A percentile compares a stretch with the other conserved stretches of the same genome.
Conservation (phyloP, 331 rosid genomes). For the Pyrus hybrid region DNA sequence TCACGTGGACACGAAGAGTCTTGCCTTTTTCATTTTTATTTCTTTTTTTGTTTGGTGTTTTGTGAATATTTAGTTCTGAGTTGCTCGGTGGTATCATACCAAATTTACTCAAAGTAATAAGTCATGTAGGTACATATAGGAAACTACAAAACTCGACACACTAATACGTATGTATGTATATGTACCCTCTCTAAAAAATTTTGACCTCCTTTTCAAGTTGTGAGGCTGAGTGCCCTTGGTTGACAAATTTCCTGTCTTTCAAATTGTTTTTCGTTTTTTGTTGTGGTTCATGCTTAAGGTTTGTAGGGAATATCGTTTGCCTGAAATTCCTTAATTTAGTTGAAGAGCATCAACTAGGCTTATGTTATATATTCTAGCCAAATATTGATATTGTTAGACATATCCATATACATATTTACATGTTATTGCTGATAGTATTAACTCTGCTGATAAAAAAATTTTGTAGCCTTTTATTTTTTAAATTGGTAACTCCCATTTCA, state of each 20-base stretch:
- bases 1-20: neutral
- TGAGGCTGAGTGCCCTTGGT: neutral
- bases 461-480: neutral
- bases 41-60: neutral
- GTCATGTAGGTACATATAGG: neutral
- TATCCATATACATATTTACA: neutral
- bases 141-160: neutral
- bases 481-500: conserved; percentile 20
- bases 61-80: neutral
- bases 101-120: neutral
- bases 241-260: neutral
- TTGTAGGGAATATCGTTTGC: neutral
- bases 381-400: neutral
- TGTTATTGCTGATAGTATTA: neutral
- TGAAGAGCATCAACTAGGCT: neutral
- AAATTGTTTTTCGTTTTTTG: neutral
- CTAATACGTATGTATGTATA: neutral
- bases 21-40: neutral
- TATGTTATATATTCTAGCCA: neutral
- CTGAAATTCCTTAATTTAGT: neutral
- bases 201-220: neutral
- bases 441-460: neutral
- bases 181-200: neutral
- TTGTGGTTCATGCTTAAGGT: neutral
- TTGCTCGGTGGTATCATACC: neutral